Evolutionary conservation across 257 asterid species (phyloP), one percentile per base, ranked within the genome.

Genomic region (Voacanga thouarsii): DNA sequence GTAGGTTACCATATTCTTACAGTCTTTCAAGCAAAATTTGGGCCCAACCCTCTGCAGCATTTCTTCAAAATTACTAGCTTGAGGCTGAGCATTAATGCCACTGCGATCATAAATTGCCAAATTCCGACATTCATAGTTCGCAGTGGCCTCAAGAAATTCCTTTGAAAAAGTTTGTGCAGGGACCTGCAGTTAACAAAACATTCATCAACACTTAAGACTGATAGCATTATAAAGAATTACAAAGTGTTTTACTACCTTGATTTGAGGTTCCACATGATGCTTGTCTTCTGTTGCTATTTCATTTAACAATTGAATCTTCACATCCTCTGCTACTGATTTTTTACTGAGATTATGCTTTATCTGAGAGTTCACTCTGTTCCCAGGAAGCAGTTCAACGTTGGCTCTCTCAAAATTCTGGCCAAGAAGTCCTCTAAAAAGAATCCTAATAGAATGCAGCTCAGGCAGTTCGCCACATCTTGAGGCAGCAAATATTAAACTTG

Each of bases 401-500:
- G 9, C 64, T 50, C 75, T 80, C 30, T 86, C 87, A 53, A 86
- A 84, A 53, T 67, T 8, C 15, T 68, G 79, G 12, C 90, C 90
- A 51, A 80, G 83, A 15, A 72, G 69, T 8, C 79, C 24, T 76
- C 41, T 78, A 73, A 86, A 84, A 1, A 86, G 75, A 49, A 68
- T 73, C 47, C 88, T 72, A 0, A 82, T 23, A 0, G 76, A 75
- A 45, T 84, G 79, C 9, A 86, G 65, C 85, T 86, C 90, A 0
- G 83, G 84, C 23, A 86, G 28, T 67, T 84, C 86, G 0, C 88
- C 86, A 57, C 90, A 80, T 77, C 86, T 86, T 75, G 88, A 82
- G 23, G 86, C 81, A 59, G 87, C 90, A 80, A 78, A 84, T 82
- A 86, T 74, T 61, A 86, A 75, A 71, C 84, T 82, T n/a, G 87